A percentile compares a stretch with the other conserved stretches of the same genome.
Evolutionary conservation across 148 eudicot genomes (phyloP).

Genomic region (Chenopodium quinoa): DNA sequence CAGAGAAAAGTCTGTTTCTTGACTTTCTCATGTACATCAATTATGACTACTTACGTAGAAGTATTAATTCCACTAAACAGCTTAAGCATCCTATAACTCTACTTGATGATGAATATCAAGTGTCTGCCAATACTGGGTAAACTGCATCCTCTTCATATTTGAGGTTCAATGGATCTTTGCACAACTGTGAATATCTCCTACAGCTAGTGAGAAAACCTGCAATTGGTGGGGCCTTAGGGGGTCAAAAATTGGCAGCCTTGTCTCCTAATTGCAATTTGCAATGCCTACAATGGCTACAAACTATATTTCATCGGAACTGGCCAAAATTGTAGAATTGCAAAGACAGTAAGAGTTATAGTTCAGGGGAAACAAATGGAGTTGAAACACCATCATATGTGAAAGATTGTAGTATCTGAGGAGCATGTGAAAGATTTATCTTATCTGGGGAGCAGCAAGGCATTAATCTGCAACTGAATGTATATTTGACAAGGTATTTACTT

Average conservation of each 20-base stretch:
- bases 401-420: background rate
- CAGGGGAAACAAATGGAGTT: background rate
- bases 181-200: constrained; percentile 11
- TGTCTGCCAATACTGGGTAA: constrained; percentile 18
- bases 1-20: constrained; percentile 69
- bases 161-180: constrained; percentile 9
- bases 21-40: constrained; percentile 86
- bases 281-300: background rate
- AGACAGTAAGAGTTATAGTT: background rate
- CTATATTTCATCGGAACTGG: background rate
- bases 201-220: background rate
- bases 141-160: background rate
- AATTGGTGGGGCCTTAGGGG: background rate
- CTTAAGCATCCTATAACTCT: constrained; percentile 21
- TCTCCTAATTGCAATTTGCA: background rate
- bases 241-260: constrained; percentile 13
- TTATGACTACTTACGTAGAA: constrained; percentile 58
- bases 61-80: constrained; percentile 17
- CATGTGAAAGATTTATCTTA: background rate
- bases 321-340: background rate
- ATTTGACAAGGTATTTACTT: background rate
- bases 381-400: background rate
- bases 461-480: background rate
- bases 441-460: background rate
- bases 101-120: constrained; percentile 10